Conservation (phyloP, 2,329 filamentous ascomycete genomes). For the Colletotrichum gigasporum region DNA sequence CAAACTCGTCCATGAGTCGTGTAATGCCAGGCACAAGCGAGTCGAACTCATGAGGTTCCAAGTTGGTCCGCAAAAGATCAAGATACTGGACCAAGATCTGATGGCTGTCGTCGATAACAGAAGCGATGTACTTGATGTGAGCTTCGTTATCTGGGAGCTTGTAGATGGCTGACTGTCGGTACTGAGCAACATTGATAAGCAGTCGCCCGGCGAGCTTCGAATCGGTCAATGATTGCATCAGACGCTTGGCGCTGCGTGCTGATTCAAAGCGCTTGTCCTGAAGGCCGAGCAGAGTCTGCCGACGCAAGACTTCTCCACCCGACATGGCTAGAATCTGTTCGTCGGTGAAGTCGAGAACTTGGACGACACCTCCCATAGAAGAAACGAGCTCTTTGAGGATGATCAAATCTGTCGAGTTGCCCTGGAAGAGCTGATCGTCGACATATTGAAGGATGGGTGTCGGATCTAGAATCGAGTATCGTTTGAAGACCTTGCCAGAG, state of each 20-base stretch:
- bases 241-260: slow-evolving; percentile 77
- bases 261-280: slow-evolving; percentile 85
- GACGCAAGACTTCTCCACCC: slow-evolving; percentile 81
- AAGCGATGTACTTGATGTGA: slow-evolving; percentile 88
- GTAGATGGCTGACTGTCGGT: slow-evolving; percentile 87
- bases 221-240: slow-evolving; percentile 82
- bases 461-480: slow-evolving; percentile 85
- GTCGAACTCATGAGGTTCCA: slow-evolving; percentile 81
- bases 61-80: slow-evolving; percentile 84
- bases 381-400: slow-evolving; percentile 90
- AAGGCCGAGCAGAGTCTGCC: slow-evolving; percentile 81
- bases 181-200: slow-evolving; percentile 90
- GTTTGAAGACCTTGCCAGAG: slow-evolving; percentile 87
- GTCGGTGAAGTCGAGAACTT: slow-evolving; percentile 88
- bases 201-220: slow-evolving; percentile 82
- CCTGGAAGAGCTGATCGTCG: slow-evolving; percentile 80
- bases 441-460: slow-evolving; percentile 91
- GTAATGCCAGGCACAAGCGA: slow-evolving; percentile 78
- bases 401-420: slow-evolving; percentile 90
- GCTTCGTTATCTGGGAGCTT: slow-evolving; percentile 75
- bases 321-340: slow-evolving; percentile 88
- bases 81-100: slow-evolving; percentile 87
- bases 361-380: slow-evolving; percentile 93
- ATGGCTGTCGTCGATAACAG: slow-evolving; percentile 90
- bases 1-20: slow-evolving; percentile 79